Conservation (phyloP, 140 eudicot genomes). For the Bidens hawaiensis region DNA sequence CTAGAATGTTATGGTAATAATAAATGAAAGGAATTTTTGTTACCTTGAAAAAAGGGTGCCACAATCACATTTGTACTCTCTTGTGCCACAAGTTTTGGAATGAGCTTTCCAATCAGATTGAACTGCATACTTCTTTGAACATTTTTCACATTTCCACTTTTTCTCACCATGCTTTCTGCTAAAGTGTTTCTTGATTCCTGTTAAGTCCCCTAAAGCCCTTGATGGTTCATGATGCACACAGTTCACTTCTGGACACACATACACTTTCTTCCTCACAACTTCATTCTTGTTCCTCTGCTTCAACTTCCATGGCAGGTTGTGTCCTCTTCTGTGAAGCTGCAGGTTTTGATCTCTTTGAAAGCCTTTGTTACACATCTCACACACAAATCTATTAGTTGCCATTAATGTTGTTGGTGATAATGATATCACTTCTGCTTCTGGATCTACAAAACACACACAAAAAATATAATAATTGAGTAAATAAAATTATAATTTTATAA, state of each 20-base stretch:
- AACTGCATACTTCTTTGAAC: constrained; percentile 93
- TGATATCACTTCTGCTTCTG: constrained; percentile 95
- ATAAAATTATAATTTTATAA: no score
- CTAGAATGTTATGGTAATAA: not conserved
- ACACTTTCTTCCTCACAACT: constrained; percentile 73
- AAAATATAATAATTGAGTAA: no score
- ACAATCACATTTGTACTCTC: constrained; percentile 97
- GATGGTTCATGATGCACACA: constrained; percentile 96
- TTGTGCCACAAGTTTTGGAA: constrained; percentile 97
- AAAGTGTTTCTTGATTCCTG: constrained; percentile 95
- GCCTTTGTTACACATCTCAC: constrained; percentile 94
- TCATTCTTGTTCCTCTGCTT: constrained; percentile 84
- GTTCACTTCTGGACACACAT: constrained; percentile 87
- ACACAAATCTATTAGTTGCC: constrained; percentile 86
- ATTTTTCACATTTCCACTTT: constrained; percentile 96
- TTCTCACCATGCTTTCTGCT: constrained; percentile 97
- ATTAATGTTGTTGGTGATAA: constrained; percentile 76
- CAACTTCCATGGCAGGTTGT: constrained; percentile 97
- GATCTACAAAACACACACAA: constrained; percentile 45
- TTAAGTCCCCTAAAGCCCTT: constrained; percentile 94
- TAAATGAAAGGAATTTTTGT: constrained; percentile 26
- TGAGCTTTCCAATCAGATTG: constrained; percentile 99
- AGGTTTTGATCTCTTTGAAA: constrained; percentile 94
- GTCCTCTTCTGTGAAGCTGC: constrained; percentile 98
- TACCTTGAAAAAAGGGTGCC: constrained; percentile 98